Percentiles rank a stretch among this genome's conserved stretches.
Evolutionary conservation across 805 yeast species (phyloP).

Genomic region (Kodamaea nitidulidarum): DNA sequence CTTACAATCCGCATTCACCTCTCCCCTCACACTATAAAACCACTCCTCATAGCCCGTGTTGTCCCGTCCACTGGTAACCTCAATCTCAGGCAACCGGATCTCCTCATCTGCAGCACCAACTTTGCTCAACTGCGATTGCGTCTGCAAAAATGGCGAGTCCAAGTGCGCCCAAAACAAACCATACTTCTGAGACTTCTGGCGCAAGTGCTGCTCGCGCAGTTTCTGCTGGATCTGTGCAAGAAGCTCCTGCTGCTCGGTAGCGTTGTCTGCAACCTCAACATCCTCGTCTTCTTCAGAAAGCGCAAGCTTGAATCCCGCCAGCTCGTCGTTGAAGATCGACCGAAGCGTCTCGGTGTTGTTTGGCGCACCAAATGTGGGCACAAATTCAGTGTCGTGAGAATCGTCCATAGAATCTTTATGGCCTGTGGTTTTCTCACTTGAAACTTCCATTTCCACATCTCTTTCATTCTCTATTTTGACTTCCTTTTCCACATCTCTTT

Average conservation of each 20-base stretch:
- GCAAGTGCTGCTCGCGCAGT: constrained; percentile 23
- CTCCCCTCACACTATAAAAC: constrained; percentile 83
- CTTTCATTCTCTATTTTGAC: no score
- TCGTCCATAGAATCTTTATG: constrained; percentile 20
- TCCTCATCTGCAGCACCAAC: constrained; percentile 35
- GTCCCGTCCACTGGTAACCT: constrained; percentile 23
- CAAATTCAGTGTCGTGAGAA: constrained; percentile 32
- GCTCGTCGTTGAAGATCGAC: constrained; percentile 44
- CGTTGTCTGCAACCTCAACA: constrained; percentile 29
- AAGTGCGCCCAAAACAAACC: constrained; percentile 79
- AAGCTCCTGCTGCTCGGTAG: constrained; percentile 20
- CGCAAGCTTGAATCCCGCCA: constrained; percentile 37
- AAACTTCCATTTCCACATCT: constrained; percentile 13
- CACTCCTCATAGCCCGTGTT: constrained; percentile 59
- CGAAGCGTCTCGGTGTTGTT: constrained; percentile 59
- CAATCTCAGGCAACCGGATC: constrained; percentile 31
- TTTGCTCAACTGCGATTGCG: constrained; percentile 77
- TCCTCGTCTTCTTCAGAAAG: constrained; percentile 44
- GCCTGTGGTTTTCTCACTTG: constrained; percentile 13
- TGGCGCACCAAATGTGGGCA: constrained; percentile 52
- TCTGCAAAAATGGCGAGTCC: constrained; percentile 80
- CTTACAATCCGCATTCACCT: constrained; percentile 70
- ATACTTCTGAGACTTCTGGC: constrained; percentile 20
- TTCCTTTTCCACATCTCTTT: constrained; percentile 13
- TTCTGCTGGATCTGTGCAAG: constrained; percentile 30